These are phyloP conservation scores for Vaccinium vitisidaea DNA, from an alignment of 148 eudicot species.

Conservation along the genomic window DNA sequence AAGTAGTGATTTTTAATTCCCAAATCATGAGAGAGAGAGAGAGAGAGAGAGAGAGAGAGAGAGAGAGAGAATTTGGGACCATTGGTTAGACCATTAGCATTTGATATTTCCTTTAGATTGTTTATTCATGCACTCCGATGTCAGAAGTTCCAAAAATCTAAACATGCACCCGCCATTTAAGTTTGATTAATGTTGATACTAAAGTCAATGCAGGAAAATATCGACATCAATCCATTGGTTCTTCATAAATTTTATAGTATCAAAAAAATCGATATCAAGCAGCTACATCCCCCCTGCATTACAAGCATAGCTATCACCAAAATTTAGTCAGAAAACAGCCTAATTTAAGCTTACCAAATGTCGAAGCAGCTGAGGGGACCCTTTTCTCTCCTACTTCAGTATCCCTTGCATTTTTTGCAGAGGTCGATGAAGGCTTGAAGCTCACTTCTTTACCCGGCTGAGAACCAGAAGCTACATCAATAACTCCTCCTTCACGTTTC, in stretches of 20 bases:
- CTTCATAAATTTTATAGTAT: not conserved
- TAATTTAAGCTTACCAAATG: constrained; percentile 48
- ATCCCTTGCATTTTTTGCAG: constrained; percentile 46
- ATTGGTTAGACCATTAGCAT: not conserved
- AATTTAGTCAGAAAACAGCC: not conserved
- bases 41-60: no score
- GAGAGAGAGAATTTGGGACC: no score
- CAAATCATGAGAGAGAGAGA: not conserved
- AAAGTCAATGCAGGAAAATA: not conserved
- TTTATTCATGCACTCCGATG: not conserved
- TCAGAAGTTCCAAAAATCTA: not conserved
- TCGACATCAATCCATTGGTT: not conserved
- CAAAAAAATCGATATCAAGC: not conserved
- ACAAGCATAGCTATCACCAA: not conserved
- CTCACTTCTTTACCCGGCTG: constrained; percentile 55
- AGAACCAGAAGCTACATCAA: constrained; percentile 50
- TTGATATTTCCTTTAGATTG: not conserved
- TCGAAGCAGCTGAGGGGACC: constrained; percentile 37
- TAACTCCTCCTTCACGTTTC: constrained; percentile 86
- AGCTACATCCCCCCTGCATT: no score
- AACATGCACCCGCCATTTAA: not conserved
- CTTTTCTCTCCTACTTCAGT: constrained; percentile 58
- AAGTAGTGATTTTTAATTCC: not conserved
- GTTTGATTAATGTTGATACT: not conserved
- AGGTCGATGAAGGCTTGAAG: constrained; percentile 38